These are phyloP conservation scores for Metschnikowia orientalis DNA, from an alignment of 805 yeast genomes.

Conservation along the genomic window DNA sequence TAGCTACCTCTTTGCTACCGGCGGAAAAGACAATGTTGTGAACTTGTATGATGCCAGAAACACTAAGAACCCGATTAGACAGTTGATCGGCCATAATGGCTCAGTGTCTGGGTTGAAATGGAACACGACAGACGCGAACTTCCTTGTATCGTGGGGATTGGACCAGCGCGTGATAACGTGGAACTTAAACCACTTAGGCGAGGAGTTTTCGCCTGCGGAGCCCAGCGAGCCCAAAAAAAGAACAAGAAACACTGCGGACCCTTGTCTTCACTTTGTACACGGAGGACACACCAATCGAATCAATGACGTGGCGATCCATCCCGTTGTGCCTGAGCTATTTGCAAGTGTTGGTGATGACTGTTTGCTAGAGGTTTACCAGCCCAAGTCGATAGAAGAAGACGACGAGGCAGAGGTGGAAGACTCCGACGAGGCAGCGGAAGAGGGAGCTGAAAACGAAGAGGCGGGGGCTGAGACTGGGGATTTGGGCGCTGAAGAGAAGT, in stretches of 20 bases:
- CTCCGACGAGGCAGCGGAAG: slow-evolving; percentile 10
- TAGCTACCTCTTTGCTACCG: slow-evolving; percentile 62
- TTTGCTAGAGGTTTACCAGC: slow-evolving; percentile 72
- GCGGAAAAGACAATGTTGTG: slow-evolving; percentile 71
- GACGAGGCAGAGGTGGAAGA: slow-evolving; percentile 26
- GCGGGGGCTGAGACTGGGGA: slow-evolving; percentile 4
- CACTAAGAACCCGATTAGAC: slow-evolving; percentile 53
- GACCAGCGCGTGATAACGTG: slow-evolving; percentile 73
- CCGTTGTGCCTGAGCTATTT: slow-evolving; percentile 50
- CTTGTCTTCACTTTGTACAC: slow-evolving; percentile 73
- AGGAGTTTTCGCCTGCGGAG: slow-evolving; percentile 41
- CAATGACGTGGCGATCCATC: slow-evolving; percentile 66
- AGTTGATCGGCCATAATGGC: slow-evolving; percentile 61
- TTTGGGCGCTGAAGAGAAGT: too few species aligned
- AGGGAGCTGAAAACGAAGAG: slow-evolving; percentile 5
- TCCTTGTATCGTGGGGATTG: slow-evolving; percentile 52
- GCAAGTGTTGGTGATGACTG: slow-evolving; percentile 74
- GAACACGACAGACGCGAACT: slow-evolving; percentile 45
- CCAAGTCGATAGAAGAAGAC: slow-evolving; percentile 36
- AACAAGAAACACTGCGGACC: slow-evolving; percentile 54
- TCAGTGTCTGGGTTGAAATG: slow-evolving; percentile 41
- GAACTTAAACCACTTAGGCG: slow-evolving; percentile 62
- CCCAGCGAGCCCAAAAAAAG: slow-evolving; percentile 46
- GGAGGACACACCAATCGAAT: slow-evolving; percentile 81
- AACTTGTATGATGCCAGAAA: slow-evolving; percentile 73